Conservation (phyloP, 2,329 filamentous ascomycete species). For the Penicillium sp. region DNA sequence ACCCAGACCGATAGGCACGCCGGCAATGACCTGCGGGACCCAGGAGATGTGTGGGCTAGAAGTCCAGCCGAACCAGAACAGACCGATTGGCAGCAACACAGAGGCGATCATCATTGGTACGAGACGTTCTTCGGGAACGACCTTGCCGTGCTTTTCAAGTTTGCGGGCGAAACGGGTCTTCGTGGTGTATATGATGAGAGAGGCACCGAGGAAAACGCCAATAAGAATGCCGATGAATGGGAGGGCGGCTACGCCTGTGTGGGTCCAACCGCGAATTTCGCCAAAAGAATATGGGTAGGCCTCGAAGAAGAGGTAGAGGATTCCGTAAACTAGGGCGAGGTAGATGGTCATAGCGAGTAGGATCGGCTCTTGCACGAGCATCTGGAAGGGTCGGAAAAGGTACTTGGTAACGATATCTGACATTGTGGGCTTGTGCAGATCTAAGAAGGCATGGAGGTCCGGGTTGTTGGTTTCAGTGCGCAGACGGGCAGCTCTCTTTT, state of each 20-base stretch:
- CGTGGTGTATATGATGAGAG: constrained; percentile 39
- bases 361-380: constrained; percentile 51
- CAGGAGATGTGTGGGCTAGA: constrained; percentile 43
- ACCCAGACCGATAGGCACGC: constrained; percentile 45
- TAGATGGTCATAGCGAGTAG: constrained; percentile 48
- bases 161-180: constrained; percentile 42
- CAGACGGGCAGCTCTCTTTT: constrained; percentile 48
- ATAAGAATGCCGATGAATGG: constrained; percentile 40
- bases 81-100: constrained; percentile 44
- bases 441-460: constrained; percentile 46
- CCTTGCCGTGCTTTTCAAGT: constrained; percentile 29
- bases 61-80: constrained; percentile 54
- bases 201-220: constrained; percentile 36
- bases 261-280: constrained; percentile 37
- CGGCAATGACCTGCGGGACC: constrained; percentile 48
- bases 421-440: constrained; percentile 43
- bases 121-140: constrained; percentile 46
- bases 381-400: constrained; percentile 45
- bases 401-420: constrained; percentile 45
- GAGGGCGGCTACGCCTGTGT: constrained; percentile 37
- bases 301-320: constrained; percentile 41
- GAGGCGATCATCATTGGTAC: constrained; percentile 48
- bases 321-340: constrained; percentile 41
- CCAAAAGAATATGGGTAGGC: constrained; percentile 43
- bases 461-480: constrained; percentile 50